Conservation (phyloP, 2,329 filamentous ascomycete species). For the Trichoderma simmonsii region DNA sequence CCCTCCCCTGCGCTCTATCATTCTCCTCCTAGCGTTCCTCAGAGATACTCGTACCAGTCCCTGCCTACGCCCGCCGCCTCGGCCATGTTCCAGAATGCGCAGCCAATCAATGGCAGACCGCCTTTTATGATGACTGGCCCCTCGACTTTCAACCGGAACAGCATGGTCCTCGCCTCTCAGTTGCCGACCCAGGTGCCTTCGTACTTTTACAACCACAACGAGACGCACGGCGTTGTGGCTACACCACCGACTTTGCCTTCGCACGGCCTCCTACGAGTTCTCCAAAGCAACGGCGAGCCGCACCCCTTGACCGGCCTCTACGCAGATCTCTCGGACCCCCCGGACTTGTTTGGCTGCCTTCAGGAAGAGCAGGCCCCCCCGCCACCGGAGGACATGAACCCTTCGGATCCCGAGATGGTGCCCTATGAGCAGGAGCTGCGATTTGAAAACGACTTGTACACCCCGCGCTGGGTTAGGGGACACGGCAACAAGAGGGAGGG, state of each 20-base stretch:
- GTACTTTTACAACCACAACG: slow-evolving; percentile 48
- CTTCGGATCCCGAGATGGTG: slow-evolving; percentile 68
- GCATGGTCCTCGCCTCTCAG: slow-evolving; percentile 53
- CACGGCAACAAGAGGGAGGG: slow-evolving; percentile 85
- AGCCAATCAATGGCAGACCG: slow-evolving; percentile 54
- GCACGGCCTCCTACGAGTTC: slow-evolving; percentile 68
- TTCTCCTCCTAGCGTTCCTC: slow-evolving; percentile 54
- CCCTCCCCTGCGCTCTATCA: slow-evolving; percentile 60
- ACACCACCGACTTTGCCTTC: slow-evolving; percentile 60
- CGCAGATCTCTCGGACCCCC: slow-evolving; percentile 69
- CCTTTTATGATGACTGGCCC: slow-evolving; percentile 54
- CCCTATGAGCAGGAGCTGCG: slow-evolving; percentile 77
- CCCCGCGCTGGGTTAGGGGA: slow-evolving; percentile 77
- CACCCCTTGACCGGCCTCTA: slow-evolving; percentile 67
- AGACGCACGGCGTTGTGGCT: slow-evolving; percentile 47
- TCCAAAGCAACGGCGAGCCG: slow-evolving; percentile 71
- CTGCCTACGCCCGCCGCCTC: slow-evolving; percentile 18
- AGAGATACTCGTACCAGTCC: slow-evolving; percentile 50
- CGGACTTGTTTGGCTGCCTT: slow-evolving; percentile 72
- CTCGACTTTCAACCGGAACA: slow-evolving; percentile 51
- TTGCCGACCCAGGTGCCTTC: slow-evolving; percentile 49
- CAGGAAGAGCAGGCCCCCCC: slow-evolving; percentile 71
- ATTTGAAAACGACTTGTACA: slow-evolving; percentile 79
- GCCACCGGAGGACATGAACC: slow-evolving; percentile 78
- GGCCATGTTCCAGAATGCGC: slow-evolving; percentile 44